A percentile compares a stretch with the other conserved stretches of the same genome.
Evolutionary conservation across 352 stramenopile genomes (phyloP).

Genomic region (Nothophytophthora sp.): DNA sequence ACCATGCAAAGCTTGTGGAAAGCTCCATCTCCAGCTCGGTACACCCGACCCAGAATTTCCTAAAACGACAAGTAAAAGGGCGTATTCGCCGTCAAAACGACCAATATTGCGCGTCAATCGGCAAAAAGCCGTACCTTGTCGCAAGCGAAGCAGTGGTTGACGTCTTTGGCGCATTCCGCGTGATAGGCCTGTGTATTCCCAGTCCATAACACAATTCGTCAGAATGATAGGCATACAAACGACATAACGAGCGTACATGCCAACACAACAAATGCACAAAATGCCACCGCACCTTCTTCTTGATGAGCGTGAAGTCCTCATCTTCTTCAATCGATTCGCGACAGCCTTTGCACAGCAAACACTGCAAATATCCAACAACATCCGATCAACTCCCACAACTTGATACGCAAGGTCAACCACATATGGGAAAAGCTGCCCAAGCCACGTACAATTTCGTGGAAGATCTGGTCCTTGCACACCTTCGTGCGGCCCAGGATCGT

Average conservation of each 20-base stretch:
- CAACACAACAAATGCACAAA: neutral
- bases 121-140: slow-evolving; percentile 46
- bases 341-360: slow-evolving; percentile 72
- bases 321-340: slow-evolving; percentile 78
- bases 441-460: slow-evolving; percentile 83
- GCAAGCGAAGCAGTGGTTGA: slow-evolving; percentile 68
- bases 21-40: slow-evolving; percentile 55
- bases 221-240: too few relatives aligned
- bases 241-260: neutral
- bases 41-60: slow-evolving; percentile 80
- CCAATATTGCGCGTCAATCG: neutral
- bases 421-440: slow-evolving; percentile 5
- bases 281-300: slow-evolving; percentile 53
- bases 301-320: slow-evolving; percentile 78
- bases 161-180: slow-evolving; percentile 64
- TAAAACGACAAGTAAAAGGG: slow-evolving; percentile 6
- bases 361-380: slow-evolving; percentile 32
- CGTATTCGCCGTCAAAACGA: too few relatives aligned
- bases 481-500: slow-evolving; percentile 84
- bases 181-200: slow-evolving; percentile 82
- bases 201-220: too few relatives aligned
- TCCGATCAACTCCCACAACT: neutral
- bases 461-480: slow-evolving; percentile 75
- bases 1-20: slow-evolving; percentile 86
- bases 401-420: neutral